A percentile compares a stretch with the other conserved stretches of the same genome.
These are phyloP conservation scores for Macadamia integrifolia DNA, from an alignment of 164 flowering plant genomes.

Conservation along the genomic window DNA sequence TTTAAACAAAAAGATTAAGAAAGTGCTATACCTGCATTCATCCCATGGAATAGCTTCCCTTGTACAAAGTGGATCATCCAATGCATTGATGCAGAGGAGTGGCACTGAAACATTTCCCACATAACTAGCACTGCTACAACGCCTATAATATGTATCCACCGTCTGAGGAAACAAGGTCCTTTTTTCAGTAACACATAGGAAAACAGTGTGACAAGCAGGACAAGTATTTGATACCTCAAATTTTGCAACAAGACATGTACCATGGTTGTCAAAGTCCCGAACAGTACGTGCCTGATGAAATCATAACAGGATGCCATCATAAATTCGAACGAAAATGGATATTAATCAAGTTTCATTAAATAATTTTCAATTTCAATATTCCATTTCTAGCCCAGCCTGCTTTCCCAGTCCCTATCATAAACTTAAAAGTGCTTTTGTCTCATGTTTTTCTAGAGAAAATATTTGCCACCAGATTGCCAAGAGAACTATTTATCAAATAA, in stretches of 20 bases:
- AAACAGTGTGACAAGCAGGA: neutral
- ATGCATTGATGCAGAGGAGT: constrained; percentile 82
- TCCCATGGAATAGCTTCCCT: constrained; percentile 98
- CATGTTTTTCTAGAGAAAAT: neutral
- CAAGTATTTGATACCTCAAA: constrained; percentile 58
- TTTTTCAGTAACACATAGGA: constrained; percentile 9
- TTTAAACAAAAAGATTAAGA: neutral
- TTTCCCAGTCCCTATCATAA: neutral
- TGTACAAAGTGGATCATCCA: constrained; percentile 97
- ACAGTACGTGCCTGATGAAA: constrained; percentile 67
- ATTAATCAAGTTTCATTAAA: neutral
- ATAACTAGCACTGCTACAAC: constrained; percentile 65
- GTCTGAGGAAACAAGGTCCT: constrained; percentile 48
- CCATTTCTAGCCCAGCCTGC: too few species aligned
- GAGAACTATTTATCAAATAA: neutral
- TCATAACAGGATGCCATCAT: constrained; percentile 2
- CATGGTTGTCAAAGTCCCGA: constrained; percentile 85
- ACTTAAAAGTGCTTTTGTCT: neutral
- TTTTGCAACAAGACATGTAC: constrained; percentile 82
- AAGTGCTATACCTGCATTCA: constrained; percentile 74
- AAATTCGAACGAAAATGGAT: too few species aligned
- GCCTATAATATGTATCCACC: constrained; percentile 86
- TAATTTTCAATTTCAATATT: too few species aligned
- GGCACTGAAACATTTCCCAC: constrained; percentile 74
- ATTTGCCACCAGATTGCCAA: neutral